A percentile compares a stretch with the other conserved stretches of the same genome.
Conservation (phyloP, 345 rosid genomes). For the Aquilaria malaccensis region DNA sequence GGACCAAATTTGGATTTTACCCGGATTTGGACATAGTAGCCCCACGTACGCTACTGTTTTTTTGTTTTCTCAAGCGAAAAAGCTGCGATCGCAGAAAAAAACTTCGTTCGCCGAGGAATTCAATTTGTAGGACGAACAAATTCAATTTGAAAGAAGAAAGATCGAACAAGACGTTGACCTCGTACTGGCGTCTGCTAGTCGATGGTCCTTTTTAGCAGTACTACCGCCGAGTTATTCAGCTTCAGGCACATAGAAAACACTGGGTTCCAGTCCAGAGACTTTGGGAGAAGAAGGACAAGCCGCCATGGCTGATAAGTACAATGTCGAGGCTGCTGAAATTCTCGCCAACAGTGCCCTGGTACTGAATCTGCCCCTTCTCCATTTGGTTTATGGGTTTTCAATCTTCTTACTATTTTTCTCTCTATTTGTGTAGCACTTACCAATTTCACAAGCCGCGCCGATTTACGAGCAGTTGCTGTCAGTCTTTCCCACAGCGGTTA, state of each 20-base stretch:
- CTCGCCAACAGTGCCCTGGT: constrained; percentile 71
- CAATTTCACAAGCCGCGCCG: constrained; percentile 68
- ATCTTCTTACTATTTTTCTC: background rate
- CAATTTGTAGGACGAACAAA: no score
- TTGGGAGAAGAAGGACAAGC: background rate
- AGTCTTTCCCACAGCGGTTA: constrained; percentile 84
- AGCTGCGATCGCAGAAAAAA: no score
- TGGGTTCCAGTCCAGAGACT: background rate
- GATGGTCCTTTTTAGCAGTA: no score
- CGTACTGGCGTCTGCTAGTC: no score
- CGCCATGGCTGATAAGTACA: constrained; percentile 57
- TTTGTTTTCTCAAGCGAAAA: no score
- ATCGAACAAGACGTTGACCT: no score
- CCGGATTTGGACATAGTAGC: no score
- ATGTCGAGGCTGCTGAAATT: constrained; percentile 72
- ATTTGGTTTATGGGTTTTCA: background rate
- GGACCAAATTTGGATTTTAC: no score
- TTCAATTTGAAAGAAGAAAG: no score
- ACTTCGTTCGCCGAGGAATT: no score
- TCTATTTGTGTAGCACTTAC: constrained; percentile 45
- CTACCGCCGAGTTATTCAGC: no score
- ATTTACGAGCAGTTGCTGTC: constrained; percentile 80
- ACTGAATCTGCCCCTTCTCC: background rate
- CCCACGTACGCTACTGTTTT: no score
- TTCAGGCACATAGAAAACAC: background rate